These are phyloP conservation scores for Podaxis pistillaris DNA, from an alignment of 768 basidiomycete species.

Conservation along the genomic window DNA sequence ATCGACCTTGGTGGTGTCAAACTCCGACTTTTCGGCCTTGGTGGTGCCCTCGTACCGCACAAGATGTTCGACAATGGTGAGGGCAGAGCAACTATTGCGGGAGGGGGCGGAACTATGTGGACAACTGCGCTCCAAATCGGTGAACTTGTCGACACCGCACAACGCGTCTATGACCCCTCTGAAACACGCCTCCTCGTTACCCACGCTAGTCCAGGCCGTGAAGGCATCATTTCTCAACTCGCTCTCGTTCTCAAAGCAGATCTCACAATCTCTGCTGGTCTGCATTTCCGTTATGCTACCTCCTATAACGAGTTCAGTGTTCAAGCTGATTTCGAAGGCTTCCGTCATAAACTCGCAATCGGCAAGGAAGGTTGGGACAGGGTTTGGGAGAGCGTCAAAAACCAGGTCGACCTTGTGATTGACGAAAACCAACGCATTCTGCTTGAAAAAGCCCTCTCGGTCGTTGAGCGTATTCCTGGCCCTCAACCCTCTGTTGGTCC, in stretches of 20 bases:
- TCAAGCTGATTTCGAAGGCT: constrained; percentile 84
- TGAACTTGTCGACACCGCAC: constrained; percentile 96
- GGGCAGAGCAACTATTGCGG: constrained; percentile 94
- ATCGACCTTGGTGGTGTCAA: constrained; percentile 92
- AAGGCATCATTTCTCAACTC: constrained; percentile 90
- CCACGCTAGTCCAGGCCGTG: constrained; percentile 89
- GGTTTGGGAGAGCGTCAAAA: constrained; percentile 94
- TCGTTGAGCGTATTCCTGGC: constrained; percentile 78
- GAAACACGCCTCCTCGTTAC: constrained; percentile 94
- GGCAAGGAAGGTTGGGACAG: constrained; percentile 85
- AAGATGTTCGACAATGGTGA: constrained; percentile 96
- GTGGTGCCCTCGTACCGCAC: constrained; percentile 92
- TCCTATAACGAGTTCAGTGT: constrained; percentile 98
- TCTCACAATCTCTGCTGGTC: constrained; percentile 88
- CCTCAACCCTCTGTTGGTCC: constrained; percentile 43
- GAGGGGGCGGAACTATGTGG: constrained; percentile 99
- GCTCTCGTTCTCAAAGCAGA: constrained; percentile 91
- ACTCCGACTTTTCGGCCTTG: constrained; percentile 91
- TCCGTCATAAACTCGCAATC: constrained; percentile 72
- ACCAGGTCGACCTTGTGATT: constrained; percentile 87
- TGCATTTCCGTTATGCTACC: constrained; percentile 96
- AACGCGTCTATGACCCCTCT: constrained; percentile 86
- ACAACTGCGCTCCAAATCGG: constrained; percentile 96
- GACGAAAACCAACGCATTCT: constrained; percentile 87
- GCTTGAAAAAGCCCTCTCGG: constrained; percentile 85